Conservation (phyloP, 441 rosid genomes). For the Pelargonium cotyledonis region DNA sequence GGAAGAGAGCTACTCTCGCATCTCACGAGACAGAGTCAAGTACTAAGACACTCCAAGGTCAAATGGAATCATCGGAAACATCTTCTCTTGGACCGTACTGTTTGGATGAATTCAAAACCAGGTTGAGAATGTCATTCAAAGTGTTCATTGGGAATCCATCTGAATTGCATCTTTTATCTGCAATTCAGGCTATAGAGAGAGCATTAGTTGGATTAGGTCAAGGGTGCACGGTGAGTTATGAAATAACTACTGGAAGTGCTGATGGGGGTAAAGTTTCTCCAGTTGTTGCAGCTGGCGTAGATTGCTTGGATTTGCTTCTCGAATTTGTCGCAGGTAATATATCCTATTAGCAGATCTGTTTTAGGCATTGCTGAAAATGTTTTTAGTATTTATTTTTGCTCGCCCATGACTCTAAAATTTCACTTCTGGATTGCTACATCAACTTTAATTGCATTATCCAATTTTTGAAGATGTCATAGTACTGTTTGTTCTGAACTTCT, state of each 20-base stretch:
- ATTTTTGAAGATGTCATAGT: background rate
- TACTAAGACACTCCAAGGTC: conserved; percentile 37
- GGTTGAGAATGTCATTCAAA: conserved; percentile 68
- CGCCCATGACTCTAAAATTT: too few species aligned
- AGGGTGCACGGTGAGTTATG: conserved; percentile 37
- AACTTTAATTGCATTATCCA: background rate
- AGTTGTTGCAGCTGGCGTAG: conserved; percentile 74
- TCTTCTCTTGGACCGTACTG: conserved; percentile 33
- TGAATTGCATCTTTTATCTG: conserved; percentile 59
- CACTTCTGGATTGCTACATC: background rate
- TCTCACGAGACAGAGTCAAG: conserved; percentile 67
- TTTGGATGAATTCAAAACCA: conserved; percentile 57
- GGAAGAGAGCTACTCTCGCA: conserved; percentile 64
- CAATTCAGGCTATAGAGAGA: conserved; percentile 67
- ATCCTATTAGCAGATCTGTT: conserved; percentile 8
- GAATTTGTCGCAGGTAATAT: conserved; percentile 71
- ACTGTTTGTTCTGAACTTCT: conserved; percentile 22
- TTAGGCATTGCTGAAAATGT: conserved; percentile 12
- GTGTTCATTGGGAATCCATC: conserved; percentile 49
- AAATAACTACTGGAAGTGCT: conserved; percentile 46
- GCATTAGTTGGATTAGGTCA: conserved; percentile 67
- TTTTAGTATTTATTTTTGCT: background rate
- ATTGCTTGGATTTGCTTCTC: conserved; percentile 79
- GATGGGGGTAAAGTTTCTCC: conserved; percentile 63
- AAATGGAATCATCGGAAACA: conserved; percentile 28